Percentiles rank a stretch among this genome's conserved stretches.
Conservation (phyloP, 1,284 basidiomycete genomes). For the Fomes fomentarius region DNA sequence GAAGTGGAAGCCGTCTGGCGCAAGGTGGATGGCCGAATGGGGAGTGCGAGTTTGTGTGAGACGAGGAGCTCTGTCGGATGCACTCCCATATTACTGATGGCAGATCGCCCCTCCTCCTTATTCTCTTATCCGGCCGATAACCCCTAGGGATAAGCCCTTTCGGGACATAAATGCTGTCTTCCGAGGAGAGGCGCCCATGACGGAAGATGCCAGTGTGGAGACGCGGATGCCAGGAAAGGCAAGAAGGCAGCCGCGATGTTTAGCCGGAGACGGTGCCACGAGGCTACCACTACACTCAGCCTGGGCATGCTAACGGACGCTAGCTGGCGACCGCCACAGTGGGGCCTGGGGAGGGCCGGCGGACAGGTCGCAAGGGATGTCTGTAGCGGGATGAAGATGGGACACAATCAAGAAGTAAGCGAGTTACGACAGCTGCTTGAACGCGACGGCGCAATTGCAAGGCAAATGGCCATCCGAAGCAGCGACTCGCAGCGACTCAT, state of each 20-base stretch:
- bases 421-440: constrained; percentile 13
- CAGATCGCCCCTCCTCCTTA: neutral
- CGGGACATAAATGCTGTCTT: too few relatives aligned
- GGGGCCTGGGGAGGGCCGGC: neutral
- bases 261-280: constrained; percentile 17
- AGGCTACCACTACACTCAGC: constrained; percentile 20
- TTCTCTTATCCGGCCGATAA: neutral
- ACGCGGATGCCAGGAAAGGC: neutral
- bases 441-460: neutral
- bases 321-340: constrained; percentile 1
- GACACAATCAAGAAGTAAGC: constrained; percentile 15
- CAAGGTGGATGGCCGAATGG: neutral
- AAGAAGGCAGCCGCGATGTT: constrained; percentile 9
- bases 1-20: too few relatives aligned
- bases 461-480: too few relatives aligned
- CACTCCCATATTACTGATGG: neutral
- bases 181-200: too few relatives aligned
- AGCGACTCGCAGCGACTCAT: too few relatives aligned
- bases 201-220: constrained; percentile 13
- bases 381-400: neutral
- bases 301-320: constrained; percentile 16
- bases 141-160: neutral
- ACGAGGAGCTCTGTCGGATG: neutral
- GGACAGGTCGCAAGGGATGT: neutral
- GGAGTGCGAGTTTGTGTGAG: neutral